phyloP scores from a whole-genome alignment of 2,329 filamentous ascomycete species.

The Pyrenochaeta sp. region DNA sequence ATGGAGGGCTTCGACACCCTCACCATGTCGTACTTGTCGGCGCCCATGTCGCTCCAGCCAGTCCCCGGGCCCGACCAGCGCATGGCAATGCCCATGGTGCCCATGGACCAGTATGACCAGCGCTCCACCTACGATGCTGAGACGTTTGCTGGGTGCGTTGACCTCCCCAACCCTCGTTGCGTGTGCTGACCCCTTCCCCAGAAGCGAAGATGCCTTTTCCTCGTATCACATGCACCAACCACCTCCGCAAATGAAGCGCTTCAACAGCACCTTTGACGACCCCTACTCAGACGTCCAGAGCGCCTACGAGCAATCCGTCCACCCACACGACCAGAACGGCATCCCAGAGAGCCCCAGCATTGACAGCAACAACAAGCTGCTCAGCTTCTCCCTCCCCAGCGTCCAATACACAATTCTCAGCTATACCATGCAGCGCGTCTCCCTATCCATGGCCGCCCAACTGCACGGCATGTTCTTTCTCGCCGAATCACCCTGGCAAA shows the following conservation, averaged over 20 bases:
- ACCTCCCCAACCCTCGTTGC: slow-evolving; percentile 21
- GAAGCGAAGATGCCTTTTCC: slow-evolving; percentile 60
- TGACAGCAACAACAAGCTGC: slow-evolving; percentile 67
- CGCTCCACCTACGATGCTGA: slow-evolving; percentile 68
- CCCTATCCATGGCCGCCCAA: slow-evolving; percentile 74
- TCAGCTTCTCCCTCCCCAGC: slow-evolving; percentile 58
- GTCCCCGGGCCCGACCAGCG: slow-evolving; percentile 53
- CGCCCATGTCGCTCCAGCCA: slow-evolving; percentile 63
- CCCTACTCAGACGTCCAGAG: slow-evolving; percentile 61
- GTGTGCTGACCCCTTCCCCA: slow-evolving; percentile 44
- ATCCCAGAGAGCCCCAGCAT: slow-evolving; percentile 63
- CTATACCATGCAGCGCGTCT: slow-evolving; percentile 66
- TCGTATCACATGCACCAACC: slow-evolving; percentile 51
- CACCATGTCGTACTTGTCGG: slow-evolving; percentile 68
- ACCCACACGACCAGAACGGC: slow-evolving; percentile 54
- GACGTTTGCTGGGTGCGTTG: slow-evolving; percentile 64
- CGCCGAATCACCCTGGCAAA: slow-evolving; percentile 75
- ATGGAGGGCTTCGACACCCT: slow-evolving; percentile 67
- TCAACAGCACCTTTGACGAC: slow-evolving; percentile 58
- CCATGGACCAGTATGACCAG: slow-evolving; percentile 64
- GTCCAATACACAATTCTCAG: slow-evolving; percentile 69
- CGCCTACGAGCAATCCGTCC: slow-evolving; percentile 54
- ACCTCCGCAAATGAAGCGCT: slow-evolving; percentile 56
- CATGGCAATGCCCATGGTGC: slow-evolving; percentile 52
- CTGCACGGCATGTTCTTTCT: slow-evolving; percentile 90